A percentile compares a stretch with the other conserved stretches of the same genome.
These are phyloP conservation scores for Hypoxylon rubiginosum DNA, from an alignment of 2,329 filamentous ascomycete genomes.

Conservation along the genomic window DNA sequence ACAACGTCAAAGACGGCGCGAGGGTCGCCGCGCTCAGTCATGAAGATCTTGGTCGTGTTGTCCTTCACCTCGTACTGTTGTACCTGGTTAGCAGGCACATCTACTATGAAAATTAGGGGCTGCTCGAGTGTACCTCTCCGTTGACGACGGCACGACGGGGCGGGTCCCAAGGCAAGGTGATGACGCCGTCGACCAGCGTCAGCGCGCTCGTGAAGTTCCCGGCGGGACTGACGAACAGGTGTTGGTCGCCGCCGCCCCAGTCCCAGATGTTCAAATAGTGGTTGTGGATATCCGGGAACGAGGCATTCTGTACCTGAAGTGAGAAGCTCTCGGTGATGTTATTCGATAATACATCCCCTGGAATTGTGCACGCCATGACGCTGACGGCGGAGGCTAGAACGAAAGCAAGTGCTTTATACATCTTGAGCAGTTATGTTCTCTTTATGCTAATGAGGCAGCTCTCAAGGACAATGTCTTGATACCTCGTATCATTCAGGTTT, in stretches of 20 bases:
- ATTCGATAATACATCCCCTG: slow-evolving; percentile 48
- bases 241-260: slow-evolving; percentile 57
- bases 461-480: neutral
- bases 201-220: slow-evolving; percentile 55
- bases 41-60: slow-evolving; percentile 64
- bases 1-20: slow-evolving; percentile 57
- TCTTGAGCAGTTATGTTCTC: slow-evolving; percentile 3
- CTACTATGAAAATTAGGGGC: neutral
- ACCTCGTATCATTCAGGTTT: neutral
- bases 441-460: neutral
- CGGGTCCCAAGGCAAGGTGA: slow-evolving; percentile 50
- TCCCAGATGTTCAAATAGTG: slow-evolving; percentile 56
- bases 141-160: slow-evolving; percentile 58
- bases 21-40: slow-evolving; percentile 60
- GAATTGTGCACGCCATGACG: slow-evolving; percentile 51
- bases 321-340: slow-evolving; percentile 54
- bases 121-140: slow-evolving; percentile 55
- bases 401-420: slow-evolving; percentile 14
- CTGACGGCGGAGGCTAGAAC: slow-evolving; percentile 34
- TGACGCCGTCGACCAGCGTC: slow-evolving; percentile 56
- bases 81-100: neutral
- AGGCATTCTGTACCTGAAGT: slow-evolving; percentile 55
- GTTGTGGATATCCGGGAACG: slow-evolving; percentile 55
- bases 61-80: slow-evolving; percentile 57
- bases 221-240: slow-evolving; percentile 56